Percentiles rank a stretch among this genome's conserved stretches.
Evolutionary conservation across 106 monocot species (phyloP).

Genomic region (Cymbidium sinense): DNA sequence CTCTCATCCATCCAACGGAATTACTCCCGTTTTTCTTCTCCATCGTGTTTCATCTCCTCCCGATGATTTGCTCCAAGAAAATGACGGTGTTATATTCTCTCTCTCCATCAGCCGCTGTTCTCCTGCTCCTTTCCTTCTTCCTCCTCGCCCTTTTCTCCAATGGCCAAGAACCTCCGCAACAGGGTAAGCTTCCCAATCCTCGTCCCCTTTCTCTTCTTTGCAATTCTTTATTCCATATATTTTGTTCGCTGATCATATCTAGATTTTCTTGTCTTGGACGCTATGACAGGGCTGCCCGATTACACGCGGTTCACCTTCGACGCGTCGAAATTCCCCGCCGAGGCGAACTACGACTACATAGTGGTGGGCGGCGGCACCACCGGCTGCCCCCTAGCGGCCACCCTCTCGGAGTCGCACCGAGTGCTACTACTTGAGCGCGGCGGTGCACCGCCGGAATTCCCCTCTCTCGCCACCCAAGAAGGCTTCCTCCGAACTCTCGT

Average conservation of each 20-base stretch:
- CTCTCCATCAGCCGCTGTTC: background rate
- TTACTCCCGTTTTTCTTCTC: too few species aligned
- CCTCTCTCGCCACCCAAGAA: constrained; percentile 30
- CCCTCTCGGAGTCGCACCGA: constrained; percentile 36
- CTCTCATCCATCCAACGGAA: too few species aligned
- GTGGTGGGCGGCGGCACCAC: constrained; percentile 69
- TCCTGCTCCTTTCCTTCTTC: constrained; percentile 10
- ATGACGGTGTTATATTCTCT: background rate
- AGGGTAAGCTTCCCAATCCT: background rate
- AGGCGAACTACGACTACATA: constrained; percentile 68
- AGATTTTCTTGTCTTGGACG: too few species aligned
- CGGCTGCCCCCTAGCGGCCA: constrained; percentile 75
- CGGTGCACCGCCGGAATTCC: constrained; percentile 53
- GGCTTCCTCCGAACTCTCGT: constrained; percentile 55
- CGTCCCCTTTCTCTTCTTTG: too few species aligned
- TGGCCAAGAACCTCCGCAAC: background rate
- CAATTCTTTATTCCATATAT: too few species aligned
- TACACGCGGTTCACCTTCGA: constrained; percentile 52
- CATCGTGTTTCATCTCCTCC: background rate
- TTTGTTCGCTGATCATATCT: too few species aligned
- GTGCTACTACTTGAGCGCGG: constrained; percentile 75
- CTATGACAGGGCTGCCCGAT: background rate
- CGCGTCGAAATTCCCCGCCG: constrained; percentile 41
- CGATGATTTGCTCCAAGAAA: constrained; percentile 9
- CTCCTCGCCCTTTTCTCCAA: background rate